These are phyloP conservation scores for Cucurbita pepo DNA, from an alignment of 306 rosid genomes.

Conservation along the genomic window DNA sequence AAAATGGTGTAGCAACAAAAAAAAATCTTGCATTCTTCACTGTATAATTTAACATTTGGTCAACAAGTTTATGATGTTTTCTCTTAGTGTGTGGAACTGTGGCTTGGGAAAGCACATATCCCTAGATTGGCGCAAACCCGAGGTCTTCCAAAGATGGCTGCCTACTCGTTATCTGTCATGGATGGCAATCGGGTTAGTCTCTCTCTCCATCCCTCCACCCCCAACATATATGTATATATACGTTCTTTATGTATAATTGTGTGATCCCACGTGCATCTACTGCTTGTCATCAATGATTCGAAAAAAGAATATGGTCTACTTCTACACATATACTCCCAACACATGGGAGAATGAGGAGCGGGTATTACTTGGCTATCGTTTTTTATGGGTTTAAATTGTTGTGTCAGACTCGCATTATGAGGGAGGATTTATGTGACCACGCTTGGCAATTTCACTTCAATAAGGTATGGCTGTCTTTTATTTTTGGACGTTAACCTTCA, in stretches of 20 bases:
- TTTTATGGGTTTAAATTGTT: neutral
- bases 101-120: constrained; percentile 40
- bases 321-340: neutral
- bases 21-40: neutral
- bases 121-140: constrained; percentile 14
- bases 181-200: constrained; percentile 29
- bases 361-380: neutral
- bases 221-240: too few species aligned
- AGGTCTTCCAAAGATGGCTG: constrained; percentile 23
- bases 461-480: constrained; percentile 13
- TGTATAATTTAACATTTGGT: neutral
- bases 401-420: constrained; percentile 21
- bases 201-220: neutral
- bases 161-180: constrained; percentile 24
- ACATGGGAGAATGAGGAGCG: neutral
- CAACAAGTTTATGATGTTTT: neutral
- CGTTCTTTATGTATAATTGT: neutral
- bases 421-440: constrained; percentile 33
- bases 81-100: constrained; percentile 24
- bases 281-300: neutral
- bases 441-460: constrained; percentile 37
- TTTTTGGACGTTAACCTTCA: neutral
- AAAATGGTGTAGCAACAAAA: neutral
- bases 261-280: neutral
- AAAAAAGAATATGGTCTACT: neutral